Base-by-base conservation (phyloP, 108 stramenopile species). In the Hondaea fermentalgiana region DNA sequence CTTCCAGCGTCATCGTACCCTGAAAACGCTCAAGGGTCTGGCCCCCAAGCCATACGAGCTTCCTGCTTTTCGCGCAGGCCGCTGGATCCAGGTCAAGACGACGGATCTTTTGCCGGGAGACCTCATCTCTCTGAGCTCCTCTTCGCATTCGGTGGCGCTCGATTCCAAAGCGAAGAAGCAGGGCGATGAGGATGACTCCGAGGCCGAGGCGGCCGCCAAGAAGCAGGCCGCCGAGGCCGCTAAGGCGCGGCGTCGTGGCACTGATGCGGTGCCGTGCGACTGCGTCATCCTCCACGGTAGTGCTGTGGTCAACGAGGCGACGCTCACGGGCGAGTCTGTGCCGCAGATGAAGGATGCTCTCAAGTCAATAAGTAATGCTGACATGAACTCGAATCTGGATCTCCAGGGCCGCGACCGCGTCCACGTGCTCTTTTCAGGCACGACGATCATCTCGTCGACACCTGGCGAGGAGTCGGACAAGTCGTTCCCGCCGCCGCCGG, bases 261-360 rank as follows among this genome's bases (percentile, higher is more conserved):
- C 87, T 44, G 89, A 14, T 59, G 87, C 53, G 6, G 53, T 97
- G 17, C 98, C 98, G 19, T 96, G 95, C 49, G 98, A 99, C 91
- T 88, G 97, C 60, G 87, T 99, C 45, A 87, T 99, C n/a, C 87
- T 99, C 60, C 87, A 92, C n/a, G 98, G 98, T 29, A 91, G 91
- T 57, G 96, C 95, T n/a, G 97, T 99, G n/a, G 96, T 97, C 14
- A 97, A 98, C 92, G 98, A 99, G 92, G 97, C 98, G 42, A 96
- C 97, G 92, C 89, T 99, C 57, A 99, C 98, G n/a, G 98, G 98
- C 64, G 98, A 99, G 91, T 95, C 95, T 45, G 93, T 97, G 8
- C 97, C 98, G 12, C 97, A 99, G 91, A 90, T 97, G 71, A 98
- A 98, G 90, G 96, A 88, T 71, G 87, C 91, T n/a, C 88, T 95